These are phyloP conservation scores for Colletotrichum higginsianum DNA, from an alignment of 2,329 filamentous ascomycete species.

Conservation along the genomic window DNA sequence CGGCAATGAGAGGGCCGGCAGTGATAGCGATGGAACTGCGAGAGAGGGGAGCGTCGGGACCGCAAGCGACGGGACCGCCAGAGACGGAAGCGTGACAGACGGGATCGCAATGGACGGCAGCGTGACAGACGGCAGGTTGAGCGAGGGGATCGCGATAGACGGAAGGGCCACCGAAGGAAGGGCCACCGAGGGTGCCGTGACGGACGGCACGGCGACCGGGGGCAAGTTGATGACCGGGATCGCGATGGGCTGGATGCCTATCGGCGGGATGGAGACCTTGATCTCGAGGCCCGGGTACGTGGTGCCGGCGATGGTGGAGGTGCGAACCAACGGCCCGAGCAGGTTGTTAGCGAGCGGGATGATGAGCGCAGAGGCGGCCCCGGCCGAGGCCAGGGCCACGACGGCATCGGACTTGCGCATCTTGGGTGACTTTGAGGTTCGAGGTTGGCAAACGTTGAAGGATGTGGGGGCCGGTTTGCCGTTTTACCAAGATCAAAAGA, in stretches of 20 bases:
- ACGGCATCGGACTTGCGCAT: background rate
- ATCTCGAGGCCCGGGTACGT: too few relatives aligned
- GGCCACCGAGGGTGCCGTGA: background rate
- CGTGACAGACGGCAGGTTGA: background rate
- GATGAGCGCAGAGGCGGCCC: background rate
- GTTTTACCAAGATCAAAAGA: too few relatives aligned
- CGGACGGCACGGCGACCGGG: background rate
- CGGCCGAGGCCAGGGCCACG: background rate
- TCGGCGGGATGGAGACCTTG: background rate
- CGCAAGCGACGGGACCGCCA: background rate
- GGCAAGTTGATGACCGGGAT: background rate
- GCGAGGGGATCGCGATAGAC: background rate
- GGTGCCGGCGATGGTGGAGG: too few relatives aligned
- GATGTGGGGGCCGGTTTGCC: too few relatives aligned
- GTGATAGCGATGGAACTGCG: background rate
- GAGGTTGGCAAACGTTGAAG: background rate
- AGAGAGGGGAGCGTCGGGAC: background rate
- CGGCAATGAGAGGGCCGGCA: background rate
- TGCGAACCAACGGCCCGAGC: background rate
- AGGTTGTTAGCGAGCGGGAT: background rate
- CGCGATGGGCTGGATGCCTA: background rate
- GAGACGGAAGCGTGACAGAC: background rate
- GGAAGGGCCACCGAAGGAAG: background rate
- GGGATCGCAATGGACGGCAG: background rate
- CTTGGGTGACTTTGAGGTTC: background rate